phyloP scores from a whole-genome alignment of 495 filamentous ascomycete genomes.

The Tuber brumale region DNA sequence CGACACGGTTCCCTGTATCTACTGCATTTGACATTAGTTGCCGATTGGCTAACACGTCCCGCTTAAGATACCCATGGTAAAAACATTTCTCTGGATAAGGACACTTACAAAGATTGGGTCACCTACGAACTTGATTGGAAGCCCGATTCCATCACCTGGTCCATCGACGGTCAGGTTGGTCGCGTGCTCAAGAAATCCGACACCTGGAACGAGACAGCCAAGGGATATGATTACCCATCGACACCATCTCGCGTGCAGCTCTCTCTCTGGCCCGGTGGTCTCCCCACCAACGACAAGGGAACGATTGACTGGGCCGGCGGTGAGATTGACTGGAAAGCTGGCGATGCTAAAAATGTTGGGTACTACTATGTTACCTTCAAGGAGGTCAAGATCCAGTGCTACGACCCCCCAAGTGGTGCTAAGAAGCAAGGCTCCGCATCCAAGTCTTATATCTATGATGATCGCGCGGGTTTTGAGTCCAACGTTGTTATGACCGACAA shows the following conservation, averaged over 20 bases:
- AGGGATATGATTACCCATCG: slow-evolving; percentile 84
- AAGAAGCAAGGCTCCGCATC: slow-evolving; percentile 54
- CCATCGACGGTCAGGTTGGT: slow-evolving; percentile 66
- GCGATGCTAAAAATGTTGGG: slow-evolving; percentile 70
- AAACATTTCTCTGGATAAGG: slow-evolving; percentile 60
- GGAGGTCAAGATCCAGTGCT: slow-evolving; percentile 77
- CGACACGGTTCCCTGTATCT: not conserved
- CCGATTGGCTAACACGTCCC: not conserved
- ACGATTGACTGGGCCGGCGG: slow-evolving; percentile 92
- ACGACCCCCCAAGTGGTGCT: slow-evolving; percentile 55
- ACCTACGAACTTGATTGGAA: slow-evolving; percentile 92
- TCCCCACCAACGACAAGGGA: slow-evolving; percentile 67
- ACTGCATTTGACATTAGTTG: not conserved
- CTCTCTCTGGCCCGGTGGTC: slow-evolving; percentile 92
- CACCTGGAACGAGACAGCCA: slow-evolving; percentile 77
- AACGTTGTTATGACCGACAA: slow-evolving; percentile 70
- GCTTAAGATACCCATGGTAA: slow-evolving; percentile 59
- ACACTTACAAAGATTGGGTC: slow-evolving; percentile 76
- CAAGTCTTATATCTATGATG: slow-evolving; percentile 69
- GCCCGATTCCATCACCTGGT: slow-evolving; percentile 76
- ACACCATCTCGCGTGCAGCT: slow-evolving; percentile 89
- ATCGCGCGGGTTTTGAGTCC: slow-evolving; percentile 59
- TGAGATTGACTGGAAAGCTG: slow-evolving; percentile 74
- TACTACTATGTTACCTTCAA: slow-evolving; percentile 84
- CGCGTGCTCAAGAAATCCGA: slow-evolving; percentile 66